Evolutionary conservation across 1,139 yeast genomes (phyloP).

Genomic region (Suhomyces kunorum): DNA sequence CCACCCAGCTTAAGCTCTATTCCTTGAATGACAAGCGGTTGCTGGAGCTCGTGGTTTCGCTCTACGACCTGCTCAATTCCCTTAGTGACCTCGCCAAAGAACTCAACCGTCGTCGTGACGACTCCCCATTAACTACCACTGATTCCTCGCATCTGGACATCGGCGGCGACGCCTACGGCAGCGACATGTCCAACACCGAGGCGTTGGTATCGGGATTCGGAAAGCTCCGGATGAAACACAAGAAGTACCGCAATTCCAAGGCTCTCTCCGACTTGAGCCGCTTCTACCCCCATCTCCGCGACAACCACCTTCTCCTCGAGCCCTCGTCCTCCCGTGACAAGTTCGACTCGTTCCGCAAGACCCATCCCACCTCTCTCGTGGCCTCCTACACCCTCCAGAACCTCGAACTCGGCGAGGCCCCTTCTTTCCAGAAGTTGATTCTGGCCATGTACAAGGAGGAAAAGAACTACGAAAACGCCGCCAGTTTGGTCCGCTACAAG

Average conservation of each 20-base stretch:
- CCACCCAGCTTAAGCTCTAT: constrained; percentile 55
- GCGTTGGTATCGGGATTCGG: constrained; percentile 17
- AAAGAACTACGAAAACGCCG: constrained; percentile 13
- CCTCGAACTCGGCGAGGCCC: constrained; percentile 42
- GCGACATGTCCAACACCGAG: constrained; percentile 17
- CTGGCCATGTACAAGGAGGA: constrained; percentile 34
- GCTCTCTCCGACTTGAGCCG: constrained; percentile 20
- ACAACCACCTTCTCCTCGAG: constrained; percentile 41
- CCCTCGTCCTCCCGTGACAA: constrained; percentile 27
- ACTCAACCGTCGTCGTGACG: constrained; percentile 17
- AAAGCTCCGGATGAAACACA: constrained; percentile 21
- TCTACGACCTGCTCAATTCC: constrained; percentile 34
- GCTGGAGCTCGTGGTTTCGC: constrained; percentile 30
- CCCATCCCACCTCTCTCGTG: constrained; percentile 28
- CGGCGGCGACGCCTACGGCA: constrained; percentile 30
- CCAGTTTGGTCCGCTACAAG: constrained; percentile 35
- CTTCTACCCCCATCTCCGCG: constrained; percentile 25
- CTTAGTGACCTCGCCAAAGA: constrained; percentile 22
- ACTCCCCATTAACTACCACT: background rate
- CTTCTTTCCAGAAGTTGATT: constrained; percentile 32
- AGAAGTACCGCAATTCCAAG: constrained; percentile 16
- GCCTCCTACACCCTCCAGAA: constrained; percentile 36
- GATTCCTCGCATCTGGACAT: constrained; percentile 2
- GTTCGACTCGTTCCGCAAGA: constrained; percentile 20
- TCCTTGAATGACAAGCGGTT: constrained; percentile 29